A percentile compares a stretch with the other conserved stretches of the same genome.
Evolutionary conservation across 2,329 filamentous ascomycete species (phyloP).

Genomic region (Alternaria triticina): DNA sequence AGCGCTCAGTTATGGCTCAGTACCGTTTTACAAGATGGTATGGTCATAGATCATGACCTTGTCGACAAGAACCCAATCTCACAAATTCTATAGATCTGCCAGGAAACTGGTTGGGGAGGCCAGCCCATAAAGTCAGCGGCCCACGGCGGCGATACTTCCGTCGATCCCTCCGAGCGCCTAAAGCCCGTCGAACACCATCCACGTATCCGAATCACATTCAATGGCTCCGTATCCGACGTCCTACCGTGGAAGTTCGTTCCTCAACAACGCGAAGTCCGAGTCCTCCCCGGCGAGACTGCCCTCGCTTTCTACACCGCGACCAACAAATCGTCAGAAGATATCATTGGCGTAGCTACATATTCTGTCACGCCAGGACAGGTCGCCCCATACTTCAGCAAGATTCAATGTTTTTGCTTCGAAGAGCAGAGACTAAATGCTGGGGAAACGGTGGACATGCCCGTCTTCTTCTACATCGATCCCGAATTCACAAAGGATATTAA

Average conservation of each 20-base stretch:
- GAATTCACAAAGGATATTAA: slow-evolving; percentile 90
- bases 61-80: neutral
- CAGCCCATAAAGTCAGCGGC: slow-evolving; percentile 84
- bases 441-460: slow-evolving; percentile 98
- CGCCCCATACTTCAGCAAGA: slow-evolving; percentile 98
- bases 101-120: slow-evolving; percentile 88
- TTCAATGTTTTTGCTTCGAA: slow-evolving; percentile 99
- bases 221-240: slow-evolving; percentile 91
- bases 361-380: slow-evolving; percentile 95
- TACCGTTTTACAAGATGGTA: slow-evolving; percentile 88
- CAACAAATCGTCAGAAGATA: slow-evolving; percentile 87
- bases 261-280: slow-evolving; percentile 94
- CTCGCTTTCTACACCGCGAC: slow-evolving; percentile 97
- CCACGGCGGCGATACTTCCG: slow-evolving; percentile 62
- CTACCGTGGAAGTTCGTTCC: slow-evolving; percentile 97
- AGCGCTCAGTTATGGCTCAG: slow-evolving; percentile 80
- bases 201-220: slow-evolving; percentile 94
- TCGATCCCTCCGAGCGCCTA: slow-evolving; percentile 76
- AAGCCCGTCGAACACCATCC: slow-evolving; percentile 80
- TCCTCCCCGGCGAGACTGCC: slow-evolving; percentile 94
- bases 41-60: neutral
- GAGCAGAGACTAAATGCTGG: slow-evolving; percentile 91
- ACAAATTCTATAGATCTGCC: slow-evolving; percentile 68
- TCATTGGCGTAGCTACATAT: slow-evolving; percentile 97
- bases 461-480: slow-evolving; percentile 98